Evolutionary conservation across 768 basidiomycete species (phyloP), one percentile per base, ranked within the genome.

Genomic region (Hygrocybe punicea): DNA sequence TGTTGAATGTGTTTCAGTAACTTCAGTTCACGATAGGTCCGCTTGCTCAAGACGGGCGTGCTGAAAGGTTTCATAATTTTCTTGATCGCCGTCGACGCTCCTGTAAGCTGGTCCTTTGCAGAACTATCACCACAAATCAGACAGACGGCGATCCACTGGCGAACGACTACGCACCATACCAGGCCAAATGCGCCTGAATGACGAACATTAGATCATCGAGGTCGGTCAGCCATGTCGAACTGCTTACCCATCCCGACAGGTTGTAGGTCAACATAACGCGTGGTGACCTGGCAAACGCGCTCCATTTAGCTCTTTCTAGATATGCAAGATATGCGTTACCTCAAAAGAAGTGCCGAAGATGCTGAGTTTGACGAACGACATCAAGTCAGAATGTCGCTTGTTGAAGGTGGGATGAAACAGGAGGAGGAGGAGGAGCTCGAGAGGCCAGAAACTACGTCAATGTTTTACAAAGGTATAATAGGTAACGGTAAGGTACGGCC

Each of bases 61-160:
- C 89, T 91, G 78, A 99, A 99, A 6, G 97, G 97, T 73, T 99
- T 99, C 96, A 98, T 98, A 79, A 98, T 99, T 85, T 98, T 98
- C 84, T 99, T 99, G 79, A 99, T 95, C 67, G 97, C 97, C 56
- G 96, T 95, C 16, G 92, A 90, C 46, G 93, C 84, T 40, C 85
- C 89, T 8, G 93, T 96, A 54, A 98, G 84, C 73, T 98, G 95
- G 71, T 96, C 91, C 73, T 94, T 95, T 34, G 93, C 89, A 16
- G 93, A 95, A 67, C 94, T 96, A n/a, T n/a, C 63, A 21, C 37
- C 53, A 39, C 57, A 36, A 39, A 34, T 10, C 42, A 50, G 51
- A 51, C 54, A 56, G 21, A 39, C 59, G 52, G 53, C 19, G 7
- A 44, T 3, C n/a, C 4, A 29, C 17, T 16, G 25, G 39, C 51